Evolutionary conservation across 2,329 filamentous ascomycete species (phyloP).

Genomic region (Cylindrodendrum hubeiense): DNA sequence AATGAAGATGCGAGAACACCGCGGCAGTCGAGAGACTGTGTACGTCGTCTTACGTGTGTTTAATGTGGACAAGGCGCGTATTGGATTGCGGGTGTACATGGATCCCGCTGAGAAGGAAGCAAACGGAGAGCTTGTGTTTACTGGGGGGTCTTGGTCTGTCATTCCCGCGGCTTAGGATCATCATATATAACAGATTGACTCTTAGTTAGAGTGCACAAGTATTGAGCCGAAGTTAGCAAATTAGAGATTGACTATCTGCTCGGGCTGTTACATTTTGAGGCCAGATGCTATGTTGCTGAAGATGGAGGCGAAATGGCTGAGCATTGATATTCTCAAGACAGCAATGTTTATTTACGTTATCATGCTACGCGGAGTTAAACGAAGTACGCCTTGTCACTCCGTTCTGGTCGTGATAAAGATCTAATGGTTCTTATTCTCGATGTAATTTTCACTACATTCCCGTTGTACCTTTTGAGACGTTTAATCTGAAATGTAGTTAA

Average conservation of each 20-base stretch:
- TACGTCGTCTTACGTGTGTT: conserved; percentile 18
- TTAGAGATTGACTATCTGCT: background rate
- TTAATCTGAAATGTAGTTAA: too few relatives aligned
- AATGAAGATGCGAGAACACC: conserved; percentile 1
- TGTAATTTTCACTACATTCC: too few relatives aligned
- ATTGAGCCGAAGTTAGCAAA: background rate
- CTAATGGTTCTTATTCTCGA: too few relatives aligned
- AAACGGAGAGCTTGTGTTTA: conserved; percentile 2
- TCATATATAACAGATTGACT: background rate
- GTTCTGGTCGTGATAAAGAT: too few relatives aligned
- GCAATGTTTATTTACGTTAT: too few relatives aligned
- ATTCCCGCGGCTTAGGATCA: background rate
- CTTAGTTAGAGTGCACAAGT: background rate
- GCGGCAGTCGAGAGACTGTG: background rate
- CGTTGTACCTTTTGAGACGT: too few relatives aligned
- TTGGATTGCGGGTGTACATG: conserved; percentile 14
- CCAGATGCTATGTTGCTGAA: too few relatives aligned
- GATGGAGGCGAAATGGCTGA: too few relatives aligned
- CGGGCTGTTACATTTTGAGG: background rate
- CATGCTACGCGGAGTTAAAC: too few relatives aligned
- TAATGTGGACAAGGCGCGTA: background rate
- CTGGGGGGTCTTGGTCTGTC: conserved; percentile 16
- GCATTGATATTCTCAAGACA: too few relatives aligned
- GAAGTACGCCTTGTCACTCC: too few relatives aligned
- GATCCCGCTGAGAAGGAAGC: conserved; percentile 1